Evolutionary conservation across 805 yeast species (phyloP).

Genomic region (Candida dajiaensis): DNA sequence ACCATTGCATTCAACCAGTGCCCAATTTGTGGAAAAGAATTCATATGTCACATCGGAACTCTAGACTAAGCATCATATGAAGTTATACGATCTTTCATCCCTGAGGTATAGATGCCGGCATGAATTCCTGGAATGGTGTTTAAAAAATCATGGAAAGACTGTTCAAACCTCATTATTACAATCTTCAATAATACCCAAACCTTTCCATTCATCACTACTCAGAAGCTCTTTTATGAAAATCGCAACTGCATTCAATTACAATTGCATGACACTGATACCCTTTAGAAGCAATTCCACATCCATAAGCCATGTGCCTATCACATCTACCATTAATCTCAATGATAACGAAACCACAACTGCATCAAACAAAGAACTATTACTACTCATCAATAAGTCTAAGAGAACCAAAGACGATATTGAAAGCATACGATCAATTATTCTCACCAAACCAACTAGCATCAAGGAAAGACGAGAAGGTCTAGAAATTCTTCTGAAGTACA

Average conservation of each 20-base stretch:
- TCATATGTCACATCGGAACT: not conserved
- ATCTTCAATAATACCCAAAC: conserved; percentile 1
- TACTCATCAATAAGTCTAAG: not conserved
- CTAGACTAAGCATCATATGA: not conserved
- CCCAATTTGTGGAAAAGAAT: not conserved
- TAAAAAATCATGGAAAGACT: not conserved
- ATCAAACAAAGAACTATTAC: not conserved
- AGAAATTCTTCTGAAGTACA: conserved; percentile 6
- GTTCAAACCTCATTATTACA: not conserved
- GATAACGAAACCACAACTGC: not conserved
- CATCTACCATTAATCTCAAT: not conserved
- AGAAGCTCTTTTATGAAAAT: not conserved
- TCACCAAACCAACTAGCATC: not conserved
- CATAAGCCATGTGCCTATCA: not conserved
- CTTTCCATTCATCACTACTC: not conserved
- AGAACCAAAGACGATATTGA: conserved; percentile 1
- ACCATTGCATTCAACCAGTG: not conserved
- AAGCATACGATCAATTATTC: conserved; percentile 1
- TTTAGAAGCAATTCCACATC: not conserved
- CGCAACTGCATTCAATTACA: not conserved
- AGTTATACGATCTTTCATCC: not conserved
- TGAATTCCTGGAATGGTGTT: not conserved
- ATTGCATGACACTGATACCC: not conserved
- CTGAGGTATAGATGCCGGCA: not conserved
- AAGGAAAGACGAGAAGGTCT: conserved; percentile 4